Evolutionary conservation across 768 basidiomycete species (phyloP).

Genomic region (Dacryopinax primogenitus): DNA sequence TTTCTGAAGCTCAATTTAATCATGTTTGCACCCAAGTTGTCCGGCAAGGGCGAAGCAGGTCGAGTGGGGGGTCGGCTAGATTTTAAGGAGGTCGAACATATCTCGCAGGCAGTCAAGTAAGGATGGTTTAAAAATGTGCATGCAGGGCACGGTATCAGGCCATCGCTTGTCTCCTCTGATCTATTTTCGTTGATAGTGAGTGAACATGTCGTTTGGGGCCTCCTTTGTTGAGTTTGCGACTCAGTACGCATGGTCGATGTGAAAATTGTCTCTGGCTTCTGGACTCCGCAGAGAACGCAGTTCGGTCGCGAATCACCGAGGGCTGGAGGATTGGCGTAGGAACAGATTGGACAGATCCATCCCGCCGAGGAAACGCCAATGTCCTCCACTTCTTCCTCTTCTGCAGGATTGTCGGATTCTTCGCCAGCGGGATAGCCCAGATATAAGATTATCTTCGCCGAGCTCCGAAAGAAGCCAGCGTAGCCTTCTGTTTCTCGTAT

Average conservation of each 20-base stretch:
- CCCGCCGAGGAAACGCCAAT: constrained; percentile 28
- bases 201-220: constrained; percentile 12
- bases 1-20: constrained; percentile 83
- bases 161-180: constrained; percentile 12
- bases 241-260: background rate
- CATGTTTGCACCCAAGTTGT: constrained; percentile 27
- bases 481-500: constrained; percentile 76
- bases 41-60: constrained; percentile 37
- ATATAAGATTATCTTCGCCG: constrained; percentile 73
- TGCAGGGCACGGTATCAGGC: constrained; percentile 54
- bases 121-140: constrained; percentile 91
- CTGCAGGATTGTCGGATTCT: background rate
- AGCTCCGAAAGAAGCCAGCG: constrained; percentile 78
- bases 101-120: constrained; percentile 62
- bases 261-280: constrained; percentile 20
- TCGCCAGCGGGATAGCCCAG: constrained; percentile 26
- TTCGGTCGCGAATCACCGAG: constrained; percentile 24
- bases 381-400: constrained; percentile 1
- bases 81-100: constrained; percentile 65
- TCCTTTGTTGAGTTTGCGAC: constrained; percentile 15
- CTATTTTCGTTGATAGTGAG: background rate
- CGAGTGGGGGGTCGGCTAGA: constrained; percentile 41
- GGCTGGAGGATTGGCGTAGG: constrained; percentile 62
- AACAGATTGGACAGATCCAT: constrained; percentile 88
- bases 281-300: constrained; percentile 75